Evolutionary conservation across 768 basidiomycete genomes (phyloP), one percentile per base, ranked within the genome.

Genomic region (Rickenella mellea): DNA sequence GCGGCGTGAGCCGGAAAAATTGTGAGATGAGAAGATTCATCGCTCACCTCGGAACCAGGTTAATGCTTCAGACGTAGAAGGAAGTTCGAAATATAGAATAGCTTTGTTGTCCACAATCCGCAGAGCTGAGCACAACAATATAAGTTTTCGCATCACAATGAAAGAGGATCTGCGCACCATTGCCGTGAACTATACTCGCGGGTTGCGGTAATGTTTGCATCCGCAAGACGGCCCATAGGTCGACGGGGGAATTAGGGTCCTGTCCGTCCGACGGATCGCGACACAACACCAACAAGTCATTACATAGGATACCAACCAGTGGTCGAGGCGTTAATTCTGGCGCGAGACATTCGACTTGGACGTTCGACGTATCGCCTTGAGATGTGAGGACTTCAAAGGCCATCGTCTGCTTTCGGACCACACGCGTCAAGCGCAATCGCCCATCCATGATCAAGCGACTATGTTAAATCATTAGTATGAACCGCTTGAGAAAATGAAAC

Each of bases 361-460:
- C 82, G 15, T 78, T 79, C 4, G 80, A 76, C 27, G 83, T 69
- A 52, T 87, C 84, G 10, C 84, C 86, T 45, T 82, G 80, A 6
- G 83, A 64, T 57, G 82, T 78, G 53, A 83, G 73, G 4, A 84
- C 77, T 57, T 93, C 89, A 51, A 89, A 90, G 6, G 80, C 77
- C 11, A 86, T 75, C 22, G 78, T 73, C 1, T 80, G 77, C 60
- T 92, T 93, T 48, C 90, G 80, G 36, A 93, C 89, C 32, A 94
- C 84, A n/a, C 92, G 79, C 3, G 87, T 90, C 28, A 97, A 68
- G 40, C 83, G 69, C 29, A 98, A 63, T 19, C 73, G 71, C 9
- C 94, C 96, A 55, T 97, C 93, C 79, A 94, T 86, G 43, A 99
- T 84, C 27, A 99, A 76, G 44, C 87, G 84, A 27, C 93, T 90